Conservation (phyloP, 108 stramenopile genomes). For the Skeletonema marinoi region DNA sequence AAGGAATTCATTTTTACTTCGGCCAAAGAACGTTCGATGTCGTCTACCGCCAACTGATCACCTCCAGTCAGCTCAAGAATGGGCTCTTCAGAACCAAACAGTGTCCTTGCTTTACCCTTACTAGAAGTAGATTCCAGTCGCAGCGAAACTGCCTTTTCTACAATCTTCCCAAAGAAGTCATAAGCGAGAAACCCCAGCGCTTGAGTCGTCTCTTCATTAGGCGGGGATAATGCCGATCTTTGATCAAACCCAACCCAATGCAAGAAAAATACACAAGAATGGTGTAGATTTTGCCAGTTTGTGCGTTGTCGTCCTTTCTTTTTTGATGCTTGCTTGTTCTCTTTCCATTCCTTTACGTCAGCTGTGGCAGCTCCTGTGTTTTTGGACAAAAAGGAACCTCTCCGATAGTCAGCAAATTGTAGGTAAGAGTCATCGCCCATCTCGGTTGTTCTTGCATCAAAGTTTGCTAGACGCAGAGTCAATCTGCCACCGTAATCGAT, state of each 20-base stretch:
- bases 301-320: constrained; percentile 49
- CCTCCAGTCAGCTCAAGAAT: constrained; percentile 56
- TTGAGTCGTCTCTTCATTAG: constrained; percentile 73
- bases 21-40: constrained; percentile 58
- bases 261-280: constrained; percentile 63
- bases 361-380: background rate
- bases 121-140: constrained; percentile 14
- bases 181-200: constrained; percentile 82
- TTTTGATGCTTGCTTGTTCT: constrained; percentile 6
- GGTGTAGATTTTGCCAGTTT: constrained; percentile 61
- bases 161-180: constrained; percentile 81
- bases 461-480: constrained; percentile 62
- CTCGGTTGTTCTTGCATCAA: constrained; percentile 73
- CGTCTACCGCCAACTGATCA: constrained; percentile 54
- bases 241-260: constrained; percentile 86
- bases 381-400: constrained; percentile 71
- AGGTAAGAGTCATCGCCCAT: constrained; percentile 76
- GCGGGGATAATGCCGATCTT: constrained; percentile 58
- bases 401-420: constrained; percentile 65
- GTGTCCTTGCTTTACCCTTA: background rate
- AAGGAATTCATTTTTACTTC: constrained; percentile 61
- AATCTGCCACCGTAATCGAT: constrained; percentile 28
- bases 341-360: constrained; percentile 55
- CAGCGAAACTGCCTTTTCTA: constrained; percentile 61
- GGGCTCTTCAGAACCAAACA: constrained; percentile 18